These are phyloP conservation scores for Apiotrichum domesticum DNA, from an alignment of 1,284 basidiomycete genomes.

Conservation along the genomic window DNA sequence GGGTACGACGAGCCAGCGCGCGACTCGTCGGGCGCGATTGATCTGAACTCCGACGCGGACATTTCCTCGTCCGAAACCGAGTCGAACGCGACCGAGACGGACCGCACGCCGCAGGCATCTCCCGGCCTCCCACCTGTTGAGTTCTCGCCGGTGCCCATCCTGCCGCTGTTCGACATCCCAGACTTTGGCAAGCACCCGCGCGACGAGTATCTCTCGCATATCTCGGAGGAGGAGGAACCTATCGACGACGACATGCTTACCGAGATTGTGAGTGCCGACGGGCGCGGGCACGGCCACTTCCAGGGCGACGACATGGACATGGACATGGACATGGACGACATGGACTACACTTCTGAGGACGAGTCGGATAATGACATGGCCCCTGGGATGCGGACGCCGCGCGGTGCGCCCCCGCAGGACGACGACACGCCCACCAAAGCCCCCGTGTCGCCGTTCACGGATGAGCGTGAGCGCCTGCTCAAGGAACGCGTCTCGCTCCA, in stretches of 20 bases:
- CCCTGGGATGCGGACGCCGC: neutral
- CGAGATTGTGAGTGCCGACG: slow-evolving; percentile 14
- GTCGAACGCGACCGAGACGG: neutral
- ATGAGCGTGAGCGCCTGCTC: neutral
- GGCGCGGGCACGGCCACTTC: slow-evolving; percentile 1
- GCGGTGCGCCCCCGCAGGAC: neutral
- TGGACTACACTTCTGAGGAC: neutral
- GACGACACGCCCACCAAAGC: neutral
- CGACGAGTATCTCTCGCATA: slow-evolving; percentile 12
- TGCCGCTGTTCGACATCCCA: neutral
- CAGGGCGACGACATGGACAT: slow-evolving; percentile 7
- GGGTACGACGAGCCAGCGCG: neutral
- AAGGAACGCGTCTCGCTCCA: slow-evolving; percentile 5
- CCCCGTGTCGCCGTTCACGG: neutral
- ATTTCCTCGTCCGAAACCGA: neutral
- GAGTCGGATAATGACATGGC: slow-evolving; percentile 7
- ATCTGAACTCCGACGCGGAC: neutral
- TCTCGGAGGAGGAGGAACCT: slow-evolving; percentile 20
- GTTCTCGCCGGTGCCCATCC: neutral
- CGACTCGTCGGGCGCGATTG: no score
- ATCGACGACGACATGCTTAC: slow-evolving; percentile 15
- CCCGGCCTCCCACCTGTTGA: neutral
- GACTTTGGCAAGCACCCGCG: slow-evolving; percentile 5
- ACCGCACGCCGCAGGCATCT: slow-evolving; percentile 2
- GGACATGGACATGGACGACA: no score